These are phyloP conservation scores for Pleurotus citrinopileatus DNA, from an alignment of 768 basidiomycete genomes.

Conservation along the genomic window DNA sequence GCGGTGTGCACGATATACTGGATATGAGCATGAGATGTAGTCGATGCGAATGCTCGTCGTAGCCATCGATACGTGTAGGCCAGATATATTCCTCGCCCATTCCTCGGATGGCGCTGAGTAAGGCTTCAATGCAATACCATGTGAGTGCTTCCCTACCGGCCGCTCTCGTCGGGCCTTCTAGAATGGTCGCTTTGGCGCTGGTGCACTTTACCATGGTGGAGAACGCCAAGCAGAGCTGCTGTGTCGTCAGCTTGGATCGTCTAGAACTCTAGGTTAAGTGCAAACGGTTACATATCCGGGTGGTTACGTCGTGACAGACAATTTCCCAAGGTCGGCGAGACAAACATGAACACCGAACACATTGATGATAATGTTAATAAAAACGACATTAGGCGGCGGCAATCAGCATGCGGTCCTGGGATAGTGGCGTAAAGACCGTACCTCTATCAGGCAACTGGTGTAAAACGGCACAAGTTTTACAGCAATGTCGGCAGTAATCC, in stretches of 20 bases:
- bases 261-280: constrained; percentile 52
- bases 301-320: constrained; percentile 3
- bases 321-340: too few species aligned
- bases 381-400: background rate
- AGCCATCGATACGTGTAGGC: background rate
- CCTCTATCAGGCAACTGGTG: constrained; percentile 66
- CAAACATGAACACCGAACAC: constrained; percentile 7
- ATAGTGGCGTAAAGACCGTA: constrained; percentile 25
- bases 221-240: constrained; percentile 73
- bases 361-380: too few species aligned
- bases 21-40: constrained; percentile 67
- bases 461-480: constrained; percentile 74
- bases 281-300: constrained; percentile 4
- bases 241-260: constrained; percentile 55
- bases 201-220: constrained; percentile 68
- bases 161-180: constrained; percentile 11
- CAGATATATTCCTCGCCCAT: constrained; percentile 14
- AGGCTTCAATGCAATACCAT: constrained; percentile 63
- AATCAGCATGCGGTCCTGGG: constrained; percentile 6
- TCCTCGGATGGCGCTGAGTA: constrained; percentile 45
- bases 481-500: constrained; percentile 35
- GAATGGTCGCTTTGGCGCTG: constrained; percentile 26
- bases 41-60: constrained; percentile 40
- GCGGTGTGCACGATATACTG: constrained; percentile 59
- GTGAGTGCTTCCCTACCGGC: constrained; percentile 45